Conservation (phyloP, 305 asterid species). For the Euphrasia arctica region DNA sequence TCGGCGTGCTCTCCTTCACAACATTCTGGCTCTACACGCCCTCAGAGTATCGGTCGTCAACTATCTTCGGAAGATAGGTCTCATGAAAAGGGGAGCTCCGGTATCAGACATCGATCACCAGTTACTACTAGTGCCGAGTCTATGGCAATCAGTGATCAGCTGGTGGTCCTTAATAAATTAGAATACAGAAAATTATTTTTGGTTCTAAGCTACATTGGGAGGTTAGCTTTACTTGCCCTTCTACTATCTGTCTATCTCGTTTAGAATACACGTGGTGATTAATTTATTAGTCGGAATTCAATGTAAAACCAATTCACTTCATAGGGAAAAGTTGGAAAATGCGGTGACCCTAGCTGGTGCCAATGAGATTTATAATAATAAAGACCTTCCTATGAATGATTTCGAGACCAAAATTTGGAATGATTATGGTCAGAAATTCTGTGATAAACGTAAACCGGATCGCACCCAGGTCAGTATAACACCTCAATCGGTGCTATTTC, state of each 20-base stretch:
- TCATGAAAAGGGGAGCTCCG: conserved; percentile 16
- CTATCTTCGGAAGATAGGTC: conserved; percentile 25
- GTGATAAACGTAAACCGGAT: conserved; percentile 23
- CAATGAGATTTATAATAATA: conserved; percentile 32
- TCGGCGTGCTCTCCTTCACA: conserved; percentile 7
- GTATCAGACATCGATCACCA: conserved; percentile 15
- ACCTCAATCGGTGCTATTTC: conserved; percentile 6
- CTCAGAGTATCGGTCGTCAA: conserved; percentile 7
- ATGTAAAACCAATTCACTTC: conserved; percentile 9
- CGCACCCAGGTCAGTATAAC: conserved; percentile 48
- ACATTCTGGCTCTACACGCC: not conserved
- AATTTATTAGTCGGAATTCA: not conserved
- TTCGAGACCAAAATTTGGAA: conserved; percentile 65
- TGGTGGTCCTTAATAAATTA: conserved; percentile 36
- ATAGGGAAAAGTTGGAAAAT: conserved; percentile 54
- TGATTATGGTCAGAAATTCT: conserved; percentile 32
- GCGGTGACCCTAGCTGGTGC: conserved; percentile 43
- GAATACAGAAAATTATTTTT: conserved; percentile 50
- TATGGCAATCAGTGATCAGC: conserved; percentile 27
- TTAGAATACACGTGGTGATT: not conserved
- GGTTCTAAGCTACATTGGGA: conserved; percentile 50
- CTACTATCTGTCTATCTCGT: not conserved
- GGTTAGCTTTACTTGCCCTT: conserved; percentile 32
- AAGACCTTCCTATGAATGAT: conserved; percentile 39
- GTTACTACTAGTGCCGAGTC: not conserved